Evolutionary conservation across 2,329 filamentous ascomycete genomes (phyloP), one percentile per base, ranked within the genome.

Genomic region (Apiospora pterosperma): DNA sequence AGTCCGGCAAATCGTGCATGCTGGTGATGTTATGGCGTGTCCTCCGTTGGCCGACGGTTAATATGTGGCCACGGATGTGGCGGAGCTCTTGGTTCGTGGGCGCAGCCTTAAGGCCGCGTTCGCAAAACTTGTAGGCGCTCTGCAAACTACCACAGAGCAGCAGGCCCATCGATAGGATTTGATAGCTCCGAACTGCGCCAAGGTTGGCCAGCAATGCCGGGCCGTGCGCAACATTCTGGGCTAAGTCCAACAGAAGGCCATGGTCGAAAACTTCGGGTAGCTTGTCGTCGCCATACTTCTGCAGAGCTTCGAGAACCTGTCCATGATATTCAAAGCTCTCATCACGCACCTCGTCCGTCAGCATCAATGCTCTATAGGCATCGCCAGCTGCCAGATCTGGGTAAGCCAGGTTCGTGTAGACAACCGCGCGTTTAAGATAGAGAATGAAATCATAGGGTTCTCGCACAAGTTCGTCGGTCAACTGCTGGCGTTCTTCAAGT

Each of bases 331-430:
- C 93, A 70, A 92, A 94, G 42, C 87, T 86, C 67, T 95, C 91
- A 64, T 96, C 90, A 68, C 84, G 78, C 39, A 93, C 85, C 69
- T 96, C 92, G 73, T 98, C 95, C 19, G 91, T 86, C 59, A 99
- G 81, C 4, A 97, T 85, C n/a, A 98, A 84, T 1, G 94, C 93
- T 63, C 91, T 90, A 76, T 98, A 98, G 5, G 93, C 92, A 81
- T 97, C 94, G 38, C 93, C 92, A 12, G 90, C 90, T 5, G 93
- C 93, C 42, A 99, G 86, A 76, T 99, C 96, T 0, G 93, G 92
- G 76, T 97, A 98, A 41, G 88, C 92, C 59, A 97, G 83, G 58
- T 88, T 81, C 19, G 88, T 85, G 76, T 97, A 88, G 48, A 91
- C 81, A 38, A 85, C 80, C 28, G 92, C 92, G 36, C 94, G 87